Percentiles rank a stretch among this genome's conserved stretches.
These are phyloP conservation scores for Clarkia xantiana DNA, from an alignment of 345 rosid species.

Conservation along the genomic window DNA sequence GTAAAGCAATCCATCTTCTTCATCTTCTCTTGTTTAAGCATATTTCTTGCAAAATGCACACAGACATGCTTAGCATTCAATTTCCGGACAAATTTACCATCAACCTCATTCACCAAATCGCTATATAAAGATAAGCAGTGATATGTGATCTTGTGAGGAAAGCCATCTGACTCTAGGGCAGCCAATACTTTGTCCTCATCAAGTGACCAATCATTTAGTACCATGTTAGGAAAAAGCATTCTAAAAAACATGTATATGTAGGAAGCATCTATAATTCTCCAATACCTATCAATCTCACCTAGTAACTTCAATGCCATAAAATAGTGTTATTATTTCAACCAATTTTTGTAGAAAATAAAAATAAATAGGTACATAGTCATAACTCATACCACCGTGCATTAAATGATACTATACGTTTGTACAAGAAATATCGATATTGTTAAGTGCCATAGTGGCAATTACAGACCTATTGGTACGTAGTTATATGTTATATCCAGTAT, in stretches of 20 bases:
- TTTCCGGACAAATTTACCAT: constrained; percentile 31
- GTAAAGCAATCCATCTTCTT: constrained; percentile 46
- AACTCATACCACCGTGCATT: too few species aligned
- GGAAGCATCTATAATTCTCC: constrained; percentile 68
- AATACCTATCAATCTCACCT: constrained; percentile 65
- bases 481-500: too few species aligned
- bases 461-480: too few species aligned
- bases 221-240: constrained; percentile 50
- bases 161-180: constrained; percentile 53
- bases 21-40: constrained; percentile 47
- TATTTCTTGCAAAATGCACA: constrained; percentile 57
- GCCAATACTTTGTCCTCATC: constrained; percentile 45
- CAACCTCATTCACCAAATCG: constrained; percentile 22
- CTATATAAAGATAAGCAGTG: constrained; percentile 60
- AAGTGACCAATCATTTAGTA: constrained; percentile 63
- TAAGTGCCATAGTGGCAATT: too few species aligned
- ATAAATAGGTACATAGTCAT: too few species aligned
- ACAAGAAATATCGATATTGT: too few species aligned
- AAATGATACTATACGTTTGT: too few species aligned
- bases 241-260: constrained; percentile 52
- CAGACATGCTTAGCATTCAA: constrained; percentile 57
- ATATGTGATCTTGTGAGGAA: constrained; percentile 29
- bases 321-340: too few species aligned
- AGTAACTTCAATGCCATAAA: too few species aligned
- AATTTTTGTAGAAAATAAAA: too few species aligned